phyloP scores from a whole-genome alignment of 192 early-diverging fungal species.

The Entomortierella beljakovae region DNA sequence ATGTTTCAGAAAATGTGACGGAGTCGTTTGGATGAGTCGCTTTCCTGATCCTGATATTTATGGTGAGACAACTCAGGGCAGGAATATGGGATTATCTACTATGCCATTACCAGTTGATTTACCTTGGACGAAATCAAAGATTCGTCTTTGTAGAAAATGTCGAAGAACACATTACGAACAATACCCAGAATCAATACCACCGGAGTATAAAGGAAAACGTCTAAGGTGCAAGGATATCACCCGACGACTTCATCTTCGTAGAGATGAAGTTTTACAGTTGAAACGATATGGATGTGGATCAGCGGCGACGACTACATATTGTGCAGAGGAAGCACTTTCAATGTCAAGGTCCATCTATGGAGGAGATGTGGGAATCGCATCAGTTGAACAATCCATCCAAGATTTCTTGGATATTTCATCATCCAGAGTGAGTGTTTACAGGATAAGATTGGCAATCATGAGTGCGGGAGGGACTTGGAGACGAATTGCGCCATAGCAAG shows the following conservation, averaged over 20 bases:
- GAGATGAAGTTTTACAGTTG: neutral
- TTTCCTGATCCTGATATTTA: neutral
- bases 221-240: neutral
- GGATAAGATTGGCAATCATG: neutral
- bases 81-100: neutral
- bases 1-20: neutral
- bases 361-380: neutral
- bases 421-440: neutral
- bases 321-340: neutral
- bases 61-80: neutral
- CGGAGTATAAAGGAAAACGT: neutral
- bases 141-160: neutral
- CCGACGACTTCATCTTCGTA: neutral
- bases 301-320: neutral
- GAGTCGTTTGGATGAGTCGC: neutral
- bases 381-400: neutral
- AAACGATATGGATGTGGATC: neutral
- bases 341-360: slow-evolving; percentile 2
- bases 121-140: neutral
- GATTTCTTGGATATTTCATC: neutral
- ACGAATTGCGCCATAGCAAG: neutral
- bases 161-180: neutral
- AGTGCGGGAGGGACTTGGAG: neutral
- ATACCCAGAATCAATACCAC: neutral
- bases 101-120: neutral